phyloP scores from a whole-genome alignment of 139 green algal species.

The Asterochloris erici region DNA sequence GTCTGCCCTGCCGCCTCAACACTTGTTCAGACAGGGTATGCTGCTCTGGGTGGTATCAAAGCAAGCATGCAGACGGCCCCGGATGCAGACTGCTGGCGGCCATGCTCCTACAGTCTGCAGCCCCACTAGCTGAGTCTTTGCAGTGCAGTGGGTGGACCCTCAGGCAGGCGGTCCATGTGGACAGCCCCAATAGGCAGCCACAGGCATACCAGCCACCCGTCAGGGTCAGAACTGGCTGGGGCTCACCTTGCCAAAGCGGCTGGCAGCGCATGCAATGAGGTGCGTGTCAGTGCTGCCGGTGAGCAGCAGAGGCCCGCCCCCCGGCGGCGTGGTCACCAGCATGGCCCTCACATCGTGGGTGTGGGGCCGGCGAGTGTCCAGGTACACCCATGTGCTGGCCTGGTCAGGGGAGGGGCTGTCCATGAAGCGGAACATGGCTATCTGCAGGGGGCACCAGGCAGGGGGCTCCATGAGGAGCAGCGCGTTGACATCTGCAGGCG shows the following conservation, averaged over 20 bases:
- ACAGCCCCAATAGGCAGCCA: background rate
- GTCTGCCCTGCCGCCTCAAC: background rate
- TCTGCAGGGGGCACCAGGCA: too few relatives aligned
- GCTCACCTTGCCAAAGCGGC: constrained; percentile 41
- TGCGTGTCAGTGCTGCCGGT: constrained; percentile 75
- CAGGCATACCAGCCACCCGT: background rate
- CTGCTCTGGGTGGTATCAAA: too few relatives aligned
- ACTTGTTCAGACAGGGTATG: background rate
- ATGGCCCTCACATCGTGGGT: constrained; percentile 83
- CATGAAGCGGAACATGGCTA: background rate
- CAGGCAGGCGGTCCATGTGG: background rate
- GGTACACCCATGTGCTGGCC: constrained; percentile 60
- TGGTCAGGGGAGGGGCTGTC: background rate
- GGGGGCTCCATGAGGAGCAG: too few relatives aligned
- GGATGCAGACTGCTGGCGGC: background rate
- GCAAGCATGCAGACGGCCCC: background rate
- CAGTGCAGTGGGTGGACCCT: background rate
- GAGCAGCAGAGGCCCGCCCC: constrained; percentile 20
- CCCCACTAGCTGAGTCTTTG: background rate
- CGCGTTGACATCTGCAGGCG: too few relatives aligned
- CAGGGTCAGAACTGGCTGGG: background rate
- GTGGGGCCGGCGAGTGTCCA: constrained; percentile 76
- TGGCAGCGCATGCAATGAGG: constrained; percentile 57
- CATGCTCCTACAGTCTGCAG: background rate
- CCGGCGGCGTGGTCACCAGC: constrained; percentile 25